phyloP scores from a whole-genome alignment of 2,329 filamentous ascomycete genomes.

The Apiospora malaysiana region DNA sequence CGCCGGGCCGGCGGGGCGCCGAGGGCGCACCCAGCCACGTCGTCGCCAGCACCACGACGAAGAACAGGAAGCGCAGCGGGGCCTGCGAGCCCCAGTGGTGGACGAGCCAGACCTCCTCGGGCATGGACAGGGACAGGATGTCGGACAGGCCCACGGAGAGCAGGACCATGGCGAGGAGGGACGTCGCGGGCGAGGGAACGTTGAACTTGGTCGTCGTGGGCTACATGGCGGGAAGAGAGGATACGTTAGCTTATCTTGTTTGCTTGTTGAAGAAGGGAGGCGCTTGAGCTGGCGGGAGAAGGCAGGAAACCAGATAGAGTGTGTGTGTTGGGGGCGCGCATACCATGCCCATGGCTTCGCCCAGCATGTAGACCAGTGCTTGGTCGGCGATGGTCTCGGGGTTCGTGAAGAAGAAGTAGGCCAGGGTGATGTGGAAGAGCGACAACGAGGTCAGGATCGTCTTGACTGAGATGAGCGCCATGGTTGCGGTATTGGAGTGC shows the following conservation, averaged over 20 bases:
- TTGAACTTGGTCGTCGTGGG: conserved; percentile 72
- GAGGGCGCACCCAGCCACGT: conserved; percentile 48
- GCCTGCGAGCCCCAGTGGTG: conserved; percentile 73
- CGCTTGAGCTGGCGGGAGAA: neutral
- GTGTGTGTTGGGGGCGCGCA: conserved; percentile 35
- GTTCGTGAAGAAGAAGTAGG: conserved; percentile 80
- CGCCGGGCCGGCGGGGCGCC: conserved; percentile 48
- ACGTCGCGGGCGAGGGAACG: conserved; percentile 71
- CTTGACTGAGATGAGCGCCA: conserved; percentile 82
- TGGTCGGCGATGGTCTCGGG: conserved; percentile 78
- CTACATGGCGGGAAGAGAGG: conserved; percentile 45
- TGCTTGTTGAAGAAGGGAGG: neutral
- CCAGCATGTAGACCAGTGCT: conserved; percentile 79
- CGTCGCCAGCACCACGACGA: conserved; percentile 59
- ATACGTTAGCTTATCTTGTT: conserved; percentile 22
- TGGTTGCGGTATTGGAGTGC: conserved; percentile 46
- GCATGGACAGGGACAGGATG: conserved; percentile 68
- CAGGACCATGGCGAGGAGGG: conserved; percentile 74
- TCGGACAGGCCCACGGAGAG: conserved; percentile 66
- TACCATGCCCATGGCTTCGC: conserved; percentile 84
- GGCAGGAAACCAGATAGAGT: neutral
- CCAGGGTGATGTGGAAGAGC: conserved; percentile 83
- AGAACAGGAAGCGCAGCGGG: conserved; percentile 59
- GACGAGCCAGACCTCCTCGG: conserved; percentile 68
- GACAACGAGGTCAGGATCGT: conserved; percentile 82